A percentile compares a stretch with the other conserved stretches of the same genome.
Evolutionary conservation across 495 filamentous ascomycete genomes (phyloP).

Genomic region (Xylaria intraflava): DNA sequence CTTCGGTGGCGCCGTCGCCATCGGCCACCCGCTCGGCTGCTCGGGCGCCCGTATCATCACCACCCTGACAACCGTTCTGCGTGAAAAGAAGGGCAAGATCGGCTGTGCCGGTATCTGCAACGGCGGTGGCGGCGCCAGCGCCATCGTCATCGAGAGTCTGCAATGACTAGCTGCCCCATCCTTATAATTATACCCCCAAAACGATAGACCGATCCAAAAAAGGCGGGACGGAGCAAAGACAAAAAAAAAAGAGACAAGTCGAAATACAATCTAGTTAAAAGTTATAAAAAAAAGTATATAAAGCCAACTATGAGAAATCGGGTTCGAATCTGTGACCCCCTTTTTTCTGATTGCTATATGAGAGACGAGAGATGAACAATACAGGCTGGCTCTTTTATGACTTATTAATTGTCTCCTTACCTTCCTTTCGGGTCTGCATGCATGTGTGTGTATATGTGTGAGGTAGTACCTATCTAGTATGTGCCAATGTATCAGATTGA

Average conservation of each 20-base stretch:
- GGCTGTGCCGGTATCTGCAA: conserved; percentile 96
- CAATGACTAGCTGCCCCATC: conserved; percentile 30
- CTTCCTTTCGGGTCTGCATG: no score
- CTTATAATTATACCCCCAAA: not conserved
- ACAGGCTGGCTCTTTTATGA: no score
- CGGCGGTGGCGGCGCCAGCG: conserved; percentile 89
- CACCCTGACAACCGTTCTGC: conserved; percentile 84
- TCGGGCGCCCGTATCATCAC: conserved; percentile 89
- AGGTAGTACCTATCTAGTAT: no score
- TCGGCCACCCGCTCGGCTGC: conserved; percentile 90
- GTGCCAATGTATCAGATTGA: no score
- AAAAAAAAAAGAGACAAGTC: not conserved
- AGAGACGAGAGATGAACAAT: not conserved
- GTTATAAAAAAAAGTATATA: not conserved
- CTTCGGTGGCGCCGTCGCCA: conserved; percentile 89
- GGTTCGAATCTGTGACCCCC: not conserved
- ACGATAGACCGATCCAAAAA: not conserved
- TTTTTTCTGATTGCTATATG: not conserved
- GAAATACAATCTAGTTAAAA: no score
- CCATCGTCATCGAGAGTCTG: conserved; percentile 76
- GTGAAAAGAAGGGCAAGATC: conserved; percentile 85
- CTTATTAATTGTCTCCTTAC: no score
- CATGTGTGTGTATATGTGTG: no score
- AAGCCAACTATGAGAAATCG: not conserved
- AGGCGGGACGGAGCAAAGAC: not conserved